Conservation (phyloP, 768 basidiomycete genomes). For the Termitomyces titanicus region DNA sequence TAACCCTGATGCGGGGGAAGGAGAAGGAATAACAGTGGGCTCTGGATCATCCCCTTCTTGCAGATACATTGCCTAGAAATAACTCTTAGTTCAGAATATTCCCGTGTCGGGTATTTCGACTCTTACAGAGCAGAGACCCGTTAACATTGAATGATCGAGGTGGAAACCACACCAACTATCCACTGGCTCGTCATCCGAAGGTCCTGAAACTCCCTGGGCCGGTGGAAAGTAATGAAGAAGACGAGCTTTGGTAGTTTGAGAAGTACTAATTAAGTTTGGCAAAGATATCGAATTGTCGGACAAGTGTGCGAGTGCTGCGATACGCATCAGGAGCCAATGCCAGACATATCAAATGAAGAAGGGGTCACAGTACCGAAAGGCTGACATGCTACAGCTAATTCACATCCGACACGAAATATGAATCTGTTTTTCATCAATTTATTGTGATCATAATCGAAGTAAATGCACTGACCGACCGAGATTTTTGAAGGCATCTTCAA, state of each 20-base stretch:
- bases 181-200: slow-evolving; percentile 56
- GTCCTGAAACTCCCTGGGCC: slow-evolving; percentile 30
- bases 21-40: slow-evolving; percentile 53
- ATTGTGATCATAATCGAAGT: not conserved
- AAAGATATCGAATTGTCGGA: slow-evolving; percentile 67
- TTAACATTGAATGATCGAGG: slow-evolving; percentile 86
- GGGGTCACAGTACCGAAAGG: slow-evolving; percentile 62
- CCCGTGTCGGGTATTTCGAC: not conserved
- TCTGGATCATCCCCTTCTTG: slow-evolving; percentile 37
- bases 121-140: slow-evolving; percentile 85
- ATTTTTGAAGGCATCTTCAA: slow-evolving; percentile 86
- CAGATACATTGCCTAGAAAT: slow-evolving; percentile 72
- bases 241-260: slow-evolving; percentile 87
- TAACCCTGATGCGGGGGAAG: slow-evolving; percentile 77
- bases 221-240: slow-evolving; percentile 96
- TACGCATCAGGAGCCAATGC: not conserved
- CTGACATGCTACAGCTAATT: slow-evolving; percentile 86
- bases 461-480: slow-evolving; percentile 55
- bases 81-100: not conserved
- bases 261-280: slow-evolving; percentile 64
- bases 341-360: not conserved
- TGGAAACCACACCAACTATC: slow-evolving; percentile 97
- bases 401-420: slow-evolving; percentile 77
- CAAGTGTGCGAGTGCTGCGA: slow-evolving; percentile 62
- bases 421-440: slow-evolving; percentile 39